Conservation (phyloP, 805 yeast species). For the Metschnikowia similis region DNA sequence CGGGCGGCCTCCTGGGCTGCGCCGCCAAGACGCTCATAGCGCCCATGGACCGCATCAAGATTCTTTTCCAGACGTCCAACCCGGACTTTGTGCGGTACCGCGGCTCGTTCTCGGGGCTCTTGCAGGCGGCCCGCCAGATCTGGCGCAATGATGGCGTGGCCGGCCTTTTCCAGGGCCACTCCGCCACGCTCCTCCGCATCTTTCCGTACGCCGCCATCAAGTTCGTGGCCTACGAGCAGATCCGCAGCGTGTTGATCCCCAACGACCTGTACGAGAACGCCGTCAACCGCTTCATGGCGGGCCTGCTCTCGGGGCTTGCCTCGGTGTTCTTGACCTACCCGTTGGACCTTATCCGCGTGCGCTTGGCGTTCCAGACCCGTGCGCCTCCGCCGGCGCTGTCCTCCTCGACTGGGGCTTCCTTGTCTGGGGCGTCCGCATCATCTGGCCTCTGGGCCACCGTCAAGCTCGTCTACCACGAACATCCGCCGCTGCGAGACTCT, state of each 20-base stretch:
- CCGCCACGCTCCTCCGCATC: slow-evolving; percentile 84
- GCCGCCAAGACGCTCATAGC: slow-evolving; percentile 96
- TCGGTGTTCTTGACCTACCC: slow-evolving; percentile 91
- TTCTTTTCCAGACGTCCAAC: slow-evolving; percentile 89
- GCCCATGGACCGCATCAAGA: slow-evolving; percentile 91
- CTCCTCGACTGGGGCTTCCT: no score
- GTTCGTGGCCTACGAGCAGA: slow-evolving; percentile 93
- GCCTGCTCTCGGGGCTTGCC: slow-evolving; percentile 84
- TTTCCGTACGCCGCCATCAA: slow-evolving; percentile 97
- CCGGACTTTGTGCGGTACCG: slow-evolving; percentile 80
- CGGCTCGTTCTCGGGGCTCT: slow-evolving; percentile 75
- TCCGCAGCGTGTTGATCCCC: slow-evolving; percentile 76
- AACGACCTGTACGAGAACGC: slow-evolving; percentile 72
- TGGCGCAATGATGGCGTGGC: slow-evolving; percentile 62
- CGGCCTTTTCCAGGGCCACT: slow-evolving; percentile 94
- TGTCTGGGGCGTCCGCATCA: no score
- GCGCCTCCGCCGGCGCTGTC: slow-evolving; percentile 5
- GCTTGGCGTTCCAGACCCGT: slow-evolving; percentile 84
- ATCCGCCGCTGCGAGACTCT: slow-evolving; percentile 29
- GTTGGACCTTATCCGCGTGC: slow-evolving; percentile 80
- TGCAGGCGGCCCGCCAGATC: slow-evolving; percentile 67
- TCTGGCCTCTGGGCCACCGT: slow-evolving; percentile 27
- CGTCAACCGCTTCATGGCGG: slow-evolving; percentile 74
- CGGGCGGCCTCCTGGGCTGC: slow-evolving; percentile 94
- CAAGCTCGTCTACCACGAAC: slow-evolving; percentile 28